phyloP scores from a whole-genome alignment of 169 alveolate species.

The Perkinsus chesapeaki region DNA sequence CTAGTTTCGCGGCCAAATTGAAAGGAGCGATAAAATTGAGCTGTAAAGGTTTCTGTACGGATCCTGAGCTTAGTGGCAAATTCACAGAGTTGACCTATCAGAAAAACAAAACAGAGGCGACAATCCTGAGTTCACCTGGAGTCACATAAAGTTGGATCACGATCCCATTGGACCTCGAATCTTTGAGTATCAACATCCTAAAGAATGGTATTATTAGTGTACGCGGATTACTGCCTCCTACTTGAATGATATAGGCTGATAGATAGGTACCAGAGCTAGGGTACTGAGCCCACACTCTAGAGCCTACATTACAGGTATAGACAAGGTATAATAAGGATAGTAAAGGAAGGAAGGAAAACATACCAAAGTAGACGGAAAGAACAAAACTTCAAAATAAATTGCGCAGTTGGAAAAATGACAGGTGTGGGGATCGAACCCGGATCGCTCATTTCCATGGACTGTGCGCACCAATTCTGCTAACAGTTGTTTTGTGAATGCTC shows the following conservation, averaged over 20 bases:
- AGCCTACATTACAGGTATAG: not conserved
- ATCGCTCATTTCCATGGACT: no score
- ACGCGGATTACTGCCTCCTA: not conserved
- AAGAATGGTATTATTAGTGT: not conserved
- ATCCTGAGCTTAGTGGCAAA: no score
- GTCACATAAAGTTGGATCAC: not conserved
- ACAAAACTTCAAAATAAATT: not conserved
- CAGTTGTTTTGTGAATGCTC: not conserved
- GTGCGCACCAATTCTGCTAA: no score
- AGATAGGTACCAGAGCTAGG: not conserved
- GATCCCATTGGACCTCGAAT: not conserved
- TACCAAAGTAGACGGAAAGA: not conserved
- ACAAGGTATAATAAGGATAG: not conserved
- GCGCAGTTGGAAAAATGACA: not conserved
- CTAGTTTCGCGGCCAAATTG: no score
- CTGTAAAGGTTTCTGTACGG: no score
- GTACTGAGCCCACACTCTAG: not conserved
- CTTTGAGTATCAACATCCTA: not conserved
- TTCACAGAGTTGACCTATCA: not conserved
- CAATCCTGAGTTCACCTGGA: not conserved
- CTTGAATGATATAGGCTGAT: not conserved
- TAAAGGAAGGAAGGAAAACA: not conserved
- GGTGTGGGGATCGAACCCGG: not conserved
- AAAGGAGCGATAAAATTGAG: no score
- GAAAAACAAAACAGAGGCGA: not conserved